Percentiles rank a stretch among this genome's conserved stretches.
These are phyloP conservation scores for Scleroderma bovista DNA, from an alignment of 768 basidiomycete genomes.

Conservation along the genomic window DNA sequence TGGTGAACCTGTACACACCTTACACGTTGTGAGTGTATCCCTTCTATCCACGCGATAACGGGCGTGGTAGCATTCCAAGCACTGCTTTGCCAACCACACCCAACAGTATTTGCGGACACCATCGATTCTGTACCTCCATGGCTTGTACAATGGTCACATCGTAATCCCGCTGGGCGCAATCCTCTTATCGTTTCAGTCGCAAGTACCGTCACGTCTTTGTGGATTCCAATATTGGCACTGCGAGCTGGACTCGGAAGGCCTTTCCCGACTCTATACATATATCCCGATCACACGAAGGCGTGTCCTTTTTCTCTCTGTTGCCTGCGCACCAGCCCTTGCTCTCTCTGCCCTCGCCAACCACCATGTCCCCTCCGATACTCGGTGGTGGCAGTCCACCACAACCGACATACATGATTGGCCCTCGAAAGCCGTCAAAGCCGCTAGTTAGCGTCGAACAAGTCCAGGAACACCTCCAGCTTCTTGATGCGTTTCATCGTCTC, in stretches of 20 bases:
- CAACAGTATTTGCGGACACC: neutral
- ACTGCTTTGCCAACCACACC: neutral
- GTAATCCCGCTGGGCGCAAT: neutral
- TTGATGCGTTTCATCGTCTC: conserved; percentile 29
- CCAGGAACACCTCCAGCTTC: conserved; percentile 30
- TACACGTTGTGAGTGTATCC: neutral
- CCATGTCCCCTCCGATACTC: neutral
- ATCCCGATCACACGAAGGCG: neutral
- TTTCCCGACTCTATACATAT: neutral
- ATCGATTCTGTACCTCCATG: too few relatives aligned
- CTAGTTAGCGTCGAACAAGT: conserved; percentile 30
- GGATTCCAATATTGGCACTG: neutral
- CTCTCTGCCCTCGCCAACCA: neutral
- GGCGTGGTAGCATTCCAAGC: too few relatives aligned
- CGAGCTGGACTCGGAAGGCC: neutral
- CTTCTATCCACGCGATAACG: neutral
- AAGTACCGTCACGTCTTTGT: neutral
- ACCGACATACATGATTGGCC: conserved; percentile 16
- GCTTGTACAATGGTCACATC: neutral
- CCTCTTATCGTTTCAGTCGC: neutral
- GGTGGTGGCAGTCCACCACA: neutral
- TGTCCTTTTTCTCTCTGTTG: neutral
- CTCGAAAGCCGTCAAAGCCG: conserved; percentile 12
- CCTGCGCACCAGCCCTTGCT: neutral
- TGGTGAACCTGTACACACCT: neutral